Percentiles rank a stretch among this genome's conserved stretches.
Evolutionary conservation across 2,329 filamentous ascomycete genomes (phyloP).

Genomic region (Amauroascus niger): DNA sequence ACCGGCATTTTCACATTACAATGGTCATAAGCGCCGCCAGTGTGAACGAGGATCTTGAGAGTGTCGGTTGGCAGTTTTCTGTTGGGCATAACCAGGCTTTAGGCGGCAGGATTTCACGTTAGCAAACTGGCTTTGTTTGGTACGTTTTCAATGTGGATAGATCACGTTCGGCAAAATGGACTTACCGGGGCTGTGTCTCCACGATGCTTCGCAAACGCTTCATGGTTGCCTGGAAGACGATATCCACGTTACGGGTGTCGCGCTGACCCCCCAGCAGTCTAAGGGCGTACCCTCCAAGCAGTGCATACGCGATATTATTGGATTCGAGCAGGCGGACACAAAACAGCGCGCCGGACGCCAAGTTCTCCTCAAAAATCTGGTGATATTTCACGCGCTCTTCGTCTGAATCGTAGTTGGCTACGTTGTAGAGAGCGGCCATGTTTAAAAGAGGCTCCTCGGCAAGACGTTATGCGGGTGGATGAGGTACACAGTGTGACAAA

Average conservation of each 20-base stretch:
- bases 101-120: background rate
- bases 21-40: constrained; percentile 2
- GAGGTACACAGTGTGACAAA: too few species aligned
- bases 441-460: background rate
- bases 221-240: background rate
- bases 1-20: constrained; percentile 3
- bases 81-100: constrained; percentile 6
- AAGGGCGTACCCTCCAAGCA: constrained; percentile 5
- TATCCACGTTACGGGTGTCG: constrained; percentile 4
- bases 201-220: background rate
- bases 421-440: background rate
- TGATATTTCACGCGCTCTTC: background rate
- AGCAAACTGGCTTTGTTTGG: background rate
- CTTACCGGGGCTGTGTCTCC: constrained; percentile 1
- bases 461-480: too few species aligned
- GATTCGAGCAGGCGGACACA: background rate
- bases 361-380: background rate
- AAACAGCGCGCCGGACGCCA: constrained; percentile 5
- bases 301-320: background rate
- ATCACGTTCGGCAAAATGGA: background rate
- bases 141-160: background rate
- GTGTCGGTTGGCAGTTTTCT: background rate
- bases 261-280: background rate
- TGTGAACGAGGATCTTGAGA: constrained; percentile 7
- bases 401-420: background rate